Evolutionary conservation across 768 basidiomycete species (phyloP).

Genomic region (Rhizopogon vinicolor): DNA sequence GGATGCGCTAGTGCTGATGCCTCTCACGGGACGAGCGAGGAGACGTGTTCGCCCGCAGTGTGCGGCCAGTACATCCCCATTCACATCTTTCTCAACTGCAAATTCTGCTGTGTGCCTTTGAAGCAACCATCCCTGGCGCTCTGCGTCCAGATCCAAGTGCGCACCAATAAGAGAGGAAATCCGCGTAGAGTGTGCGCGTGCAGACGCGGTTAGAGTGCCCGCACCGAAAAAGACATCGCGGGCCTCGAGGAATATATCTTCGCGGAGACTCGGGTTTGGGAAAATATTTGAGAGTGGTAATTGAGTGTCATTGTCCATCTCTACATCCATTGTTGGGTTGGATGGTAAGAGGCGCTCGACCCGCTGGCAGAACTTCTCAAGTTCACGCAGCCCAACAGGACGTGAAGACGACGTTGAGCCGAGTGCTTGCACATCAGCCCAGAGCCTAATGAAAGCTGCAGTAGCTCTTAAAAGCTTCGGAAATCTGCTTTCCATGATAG

Average conservation of each 20-base stretch:
- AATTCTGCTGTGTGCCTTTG: constrained; percentile 62
- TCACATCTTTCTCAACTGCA: constrained; percentile 61
- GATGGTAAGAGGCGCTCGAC: constrained; percentile 57
- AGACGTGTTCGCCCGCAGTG: constrained; percentile 62
- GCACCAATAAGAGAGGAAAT: constrained; percentile 54
- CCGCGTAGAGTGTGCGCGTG: constrained; percentile 42
- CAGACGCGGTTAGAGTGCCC: constrained; percentile 46
- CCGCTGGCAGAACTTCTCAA: constrained; percentile 80
- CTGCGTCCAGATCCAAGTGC: constrained; percentile 61
- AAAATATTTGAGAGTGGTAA: constrained; percentile 40
- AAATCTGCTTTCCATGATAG: constrained; percentile 68
- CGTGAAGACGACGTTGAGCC: constrained; percentile 50
- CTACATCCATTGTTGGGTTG: constrained; percentile 40
- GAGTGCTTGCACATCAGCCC: constrained; percentile 55
- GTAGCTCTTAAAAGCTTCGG: constrained; percentile 49
- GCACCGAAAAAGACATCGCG: constrained; percentile 90
- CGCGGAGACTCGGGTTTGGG: constrained; percentile 70
- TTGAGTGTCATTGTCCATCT: constrained; percentile 24
- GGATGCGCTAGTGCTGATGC: constrained; percentile 26
- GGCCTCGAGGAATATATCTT: constrained; percentile 86
- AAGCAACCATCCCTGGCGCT: constrained; percentile 69
- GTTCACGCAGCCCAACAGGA: constrained; percentile 70
- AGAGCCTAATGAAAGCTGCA: constrained; percentile 59
- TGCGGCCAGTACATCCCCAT: constrained; percentile 54
- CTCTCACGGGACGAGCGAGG: constrained; percentile 36